These are phyloP conservation scores for Drechmeria coniospora DNA, from an alignment of 2,329 filamentous ascomycete species.

Conservation along the genomic window DNA sequence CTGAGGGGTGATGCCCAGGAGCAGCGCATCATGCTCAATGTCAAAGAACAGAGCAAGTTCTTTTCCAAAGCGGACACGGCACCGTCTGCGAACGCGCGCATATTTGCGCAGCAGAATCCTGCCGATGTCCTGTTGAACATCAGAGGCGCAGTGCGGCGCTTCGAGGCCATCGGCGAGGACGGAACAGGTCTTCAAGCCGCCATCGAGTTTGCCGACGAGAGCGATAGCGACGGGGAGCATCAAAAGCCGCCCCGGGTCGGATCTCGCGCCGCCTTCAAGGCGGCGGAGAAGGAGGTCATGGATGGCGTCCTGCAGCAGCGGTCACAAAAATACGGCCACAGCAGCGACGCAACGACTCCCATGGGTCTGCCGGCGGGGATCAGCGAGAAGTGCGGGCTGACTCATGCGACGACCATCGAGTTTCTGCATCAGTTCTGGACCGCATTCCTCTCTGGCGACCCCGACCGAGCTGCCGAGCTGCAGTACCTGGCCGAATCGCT, in stretches of 20 bases:
- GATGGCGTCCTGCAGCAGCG: slow-evolving; percentile 47
- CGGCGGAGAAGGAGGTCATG: slow-evolving; percentile 51
- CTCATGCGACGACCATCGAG: slow-evolving; percentile 85
- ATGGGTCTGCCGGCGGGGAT: slow-evolving; percentile 41
- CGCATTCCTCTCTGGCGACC: slow-evolving; percentile 76
- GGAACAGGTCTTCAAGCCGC: slow-evolving; percentile 45
- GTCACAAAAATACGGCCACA: slow-evolving; percentile 38
- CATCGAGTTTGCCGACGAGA: slow-evolving; percentile 56
- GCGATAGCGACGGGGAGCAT: slow-evolving; percentile 48
- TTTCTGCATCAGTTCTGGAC: slow-evolving; percentile 98
- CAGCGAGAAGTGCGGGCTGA: slow-evolving; percentile 44
- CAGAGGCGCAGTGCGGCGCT: slow-evolving; percentile 41
- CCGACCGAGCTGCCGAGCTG: slow-evolving; percentile 65
- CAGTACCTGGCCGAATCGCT: slow-evolving; percentile 72
- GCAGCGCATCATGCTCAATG: slow-evolving; percentile 66
- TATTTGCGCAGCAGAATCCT: slow-evolving; percentile 57
- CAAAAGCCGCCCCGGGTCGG: slow-evolving; percentile 45
- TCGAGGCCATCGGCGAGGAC: slow-evolving; percentile 30
- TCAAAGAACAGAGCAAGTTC: slow-evolving; percentile 75
- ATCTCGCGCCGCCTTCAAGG: slow-evolving; percentile 48
- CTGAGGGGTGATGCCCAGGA: slow-evolving; percentile 60
- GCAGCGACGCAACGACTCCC: slow-evolving; percentile 29
- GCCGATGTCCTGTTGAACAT: slow-evolving; percentile 50
- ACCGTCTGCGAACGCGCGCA: slow-evolving; percentile 25
- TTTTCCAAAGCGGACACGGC: slow-evolving; percentile 48